A percentile compares a stretch with the other conserved stretches of the same genome.
These are phyloP conservation scores for Inga leiocalycina DNA, from an alignment of 306 rosid genomes.

Conservation along the genomic window DNA sequence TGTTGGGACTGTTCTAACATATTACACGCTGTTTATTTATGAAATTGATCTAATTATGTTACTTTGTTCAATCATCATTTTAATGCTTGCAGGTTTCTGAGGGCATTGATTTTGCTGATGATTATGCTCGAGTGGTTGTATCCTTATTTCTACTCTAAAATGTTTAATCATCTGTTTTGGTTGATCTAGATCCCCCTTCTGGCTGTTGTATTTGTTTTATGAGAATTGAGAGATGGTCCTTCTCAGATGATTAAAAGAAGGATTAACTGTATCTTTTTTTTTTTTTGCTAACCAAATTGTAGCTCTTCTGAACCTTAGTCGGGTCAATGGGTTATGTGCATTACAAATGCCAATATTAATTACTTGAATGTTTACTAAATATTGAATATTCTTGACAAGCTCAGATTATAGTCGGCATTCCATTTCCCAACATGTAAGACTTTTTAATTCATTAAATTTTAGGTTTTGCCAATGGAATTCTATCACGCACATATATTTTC, in stretches of 20 bases:
- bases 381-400: slow-evolving; percentile 64
- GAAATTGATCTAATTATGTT: slow-evolving; percentile 16
- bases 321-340: slow-evolving; percentile 12
- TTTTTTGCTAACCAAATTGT: background rate
- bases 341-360: slow-evolving; percentile 11
- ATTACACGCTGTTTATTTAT: slow-evolving; percentile 14
- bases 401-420: slow-evolving; percentile 93
- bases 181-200: slow-evolving; percentile 18
- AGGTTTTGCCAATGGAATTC: slow-evolving; percentile 26
- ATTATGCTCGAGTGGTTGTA: slow-evolving; percentile 93
- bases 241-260: slow-evolving; percentile 18
- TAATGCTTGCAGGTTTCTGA: slow-evolving; percentile 85
- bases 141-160: slow-evolving; percentile 54
- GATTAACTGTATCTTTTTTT: background rate
- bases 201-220: slow-evolving; percentile 13
- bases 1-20: background rate
- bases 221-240: slow-evolving; percentile 6
- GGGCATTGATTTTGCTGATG: slow-evolving; percentile 95
- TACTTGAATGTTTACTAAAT: slow-evolving; percentile 24
- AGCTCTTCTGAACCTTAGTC: slow-evolving; percentile 12
- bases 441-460: slow-evolving; percentile 29
- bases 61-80: slow-evolving; percentile 28
- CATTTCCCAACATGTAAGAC: slow-evolving; percentile 94
- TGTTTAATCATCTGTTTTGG: slow-evolving; percentile 9
- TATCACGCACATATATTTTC: slow-evolving; percentile 22